phyloP scores from a whole-genome alignment of 495 filamentous ascomycete genomes.

The Parmelia sp. region DNA sequence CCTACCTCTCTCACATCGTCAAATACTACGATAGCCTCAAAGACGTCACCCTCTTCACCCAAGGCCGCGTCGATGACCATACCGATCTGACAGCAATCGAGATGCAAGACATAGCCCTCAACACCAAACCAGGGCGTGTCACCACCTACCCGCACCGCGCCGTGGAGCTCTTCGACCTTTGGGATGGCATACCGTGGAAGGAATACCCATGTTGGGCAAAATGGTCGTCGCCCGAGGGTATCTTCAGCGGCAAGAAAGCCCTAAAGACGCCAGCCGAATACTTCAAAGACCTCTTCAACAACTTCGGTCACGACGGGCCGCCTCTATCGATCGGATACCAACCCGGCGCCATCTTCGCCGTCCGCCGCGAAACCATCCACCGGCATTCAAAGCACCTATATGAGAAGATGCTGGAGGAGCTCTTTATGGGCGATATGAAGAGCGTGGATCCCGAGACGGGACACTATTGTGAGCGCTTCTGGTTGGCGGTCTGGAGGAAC shows the following conservation, averaged over 20 bases:
- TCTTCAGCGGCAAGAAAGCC: not conserved
- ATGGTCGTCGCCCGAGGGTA: conserved; percentile 12
- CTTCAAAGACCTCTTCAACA: conserved; percentile 15
- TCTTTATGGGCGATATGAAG: conserved; percentile 20
- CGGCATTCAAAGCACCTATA: conserved; percentile 14
- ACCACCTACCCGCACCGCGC: conserved; percentile 20
- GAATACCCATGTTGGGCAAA: conserved; percentile 21
- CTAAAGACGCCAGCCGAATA: conserved; percentile 13
- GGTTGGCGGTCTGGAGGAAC: conserved; percentile 16
- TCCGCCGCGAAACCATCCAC: conserved; percentile 17
- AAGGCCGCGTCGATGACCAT: conserved; percentile 53
- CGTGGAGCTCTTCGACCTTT: conserved; percentile 21
- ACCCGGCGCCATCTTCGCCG: conserved; percentile 22
- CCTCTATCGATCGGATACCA: conserved; percentile 16
- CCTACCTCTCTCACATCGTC: conserved; percentile 36
- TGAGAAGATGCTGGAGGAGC: conserved; percentile 7
- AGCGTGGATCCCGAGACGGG: conserved; percentile 21
- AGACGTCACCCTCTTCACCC: conserved; percentile 41
- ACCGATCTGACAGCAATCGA: conserved; percentile 30
- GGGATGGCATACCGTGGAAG: conserved; percentile 25
- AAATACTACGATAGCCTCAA: conserved; percentile 43
- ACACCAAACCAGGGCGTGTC: conserved; percentile 14
- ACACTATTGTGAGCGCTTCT: conserved; percentile 20
- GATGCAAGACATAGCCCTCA: conserved; percentile 9
- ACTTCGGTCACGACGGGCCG: not conserved